Base-by-base conservation (phyloP, 1,284 basidiomycete genomes). In the Anthracocystis walkeri region DNA sequence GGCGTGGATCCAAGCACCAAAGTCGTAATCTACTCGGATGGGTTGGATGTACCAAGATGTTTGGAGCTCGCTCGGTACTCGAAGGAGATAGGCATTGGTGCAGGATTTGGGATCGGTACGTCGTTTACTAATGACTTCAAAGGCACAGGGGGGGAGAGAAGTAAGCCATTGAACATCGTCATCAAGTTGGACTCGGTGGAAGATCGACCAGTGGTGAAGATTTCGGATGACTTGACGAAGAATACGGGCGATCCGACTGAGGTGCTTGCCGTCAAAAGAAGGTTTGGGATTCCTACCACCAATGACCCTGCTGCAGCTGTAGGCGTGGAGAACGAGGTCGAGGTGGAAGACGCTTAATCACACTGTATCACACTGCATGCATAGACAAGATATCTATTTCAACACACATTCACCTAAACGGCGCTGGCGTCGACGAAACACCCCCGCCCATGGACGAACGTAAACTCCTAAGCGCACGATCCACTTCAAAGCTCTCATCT, bases 201-300 rank as follows among this genome's bases (percentile, higher is more conserved):
- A 14, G 79, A 72, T 11, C 45, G 55, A 27, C 78, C 65, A 8
- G 75, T 78, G 18, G 82, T 85, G n/a, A 85, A 85, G 58, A 85
- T 85, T 57, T 75, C 69, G 48, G 83, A 85, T 58, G 83, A 85
- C 46, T 63, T 85, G 29, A 83, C 80, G 12, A 85, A 85, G 68
- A 85, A 84, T 49, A 82, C 82, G 2, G 83, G 83, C 35, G 82
- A 83, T 46, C 61, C 70, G 1, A 66, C 64, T 12, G 75, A 84
- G 59, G 72, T 85, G 12, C 20, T 48, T 0, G 73, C 73, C 2
- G 73, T 75, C 35, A 75, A 75, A 41, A 51, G 67, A 8, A 20
- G 73, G 31, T 75, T 75, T 40, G 73, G 73, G 20, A 62, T 75
- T 40, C 72, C 68, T 7, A 62, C 54, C 11, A 12, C 8, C 14